Conservation (phyloP, 257 asterid species). For the Buddleja alternifolia region DNA sequence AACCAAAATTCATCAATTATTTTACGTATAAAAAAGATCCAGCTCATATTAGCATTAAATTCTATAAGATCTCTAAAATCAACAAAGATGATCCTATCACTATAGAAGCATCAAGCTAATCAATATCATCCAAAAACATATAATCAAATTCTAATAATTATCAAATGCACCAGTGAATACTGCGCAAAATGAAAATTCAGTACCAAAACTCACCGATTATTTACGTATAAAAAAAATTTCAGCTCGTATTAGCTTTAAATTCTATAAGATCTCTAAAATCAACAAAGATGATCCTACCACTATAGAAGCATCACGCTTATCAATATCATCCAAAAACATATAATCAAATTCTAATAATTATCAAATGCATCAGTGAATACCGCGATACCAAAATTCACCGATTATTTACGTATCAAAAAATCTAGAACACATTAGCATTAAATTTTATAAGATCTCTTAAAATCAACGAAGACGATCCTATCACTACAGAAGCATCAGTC, state of each 20-base stretch:
- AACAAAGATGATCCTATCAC: background rate
- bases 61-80: conserved; percentile 17
- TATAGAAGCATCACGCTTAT: background rate
- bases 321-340: too few species aligned
- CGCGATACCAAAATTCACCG: background rate
- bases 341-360: too few species aligned
- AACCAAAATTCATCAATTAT: background rate
- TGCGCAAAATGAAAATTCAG: too few species aligned
- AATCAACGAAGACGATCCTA: conserved; percentile 5
- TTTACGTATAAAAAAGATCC: background rate
- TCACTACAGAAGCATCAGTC: background rate
- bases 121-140: too few species aligned
- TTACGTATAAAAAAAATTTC: background rate
- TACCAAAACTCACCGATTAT: background rate
- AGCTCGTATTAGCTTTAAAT: background rate
- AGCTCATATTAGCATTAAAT: background rate
- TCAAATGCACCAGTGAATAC: conserved; percentile 7
- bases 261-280: conserved; percentile 17
- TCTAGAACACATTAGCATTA: background rate
- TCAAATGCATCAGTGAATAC: conserved; percentile 7
- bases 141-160: too few species aligned
- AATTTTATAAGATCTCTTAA: conserved; percentile 7
- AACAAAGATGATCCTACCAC: background rate
- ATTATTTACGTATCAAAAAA: background rate
- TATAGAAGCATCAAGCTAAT: background rate